Conservation (phyloP, 2,329 filamentous ascomycete species). For the Emericellopsis cladophorae region DNA sequence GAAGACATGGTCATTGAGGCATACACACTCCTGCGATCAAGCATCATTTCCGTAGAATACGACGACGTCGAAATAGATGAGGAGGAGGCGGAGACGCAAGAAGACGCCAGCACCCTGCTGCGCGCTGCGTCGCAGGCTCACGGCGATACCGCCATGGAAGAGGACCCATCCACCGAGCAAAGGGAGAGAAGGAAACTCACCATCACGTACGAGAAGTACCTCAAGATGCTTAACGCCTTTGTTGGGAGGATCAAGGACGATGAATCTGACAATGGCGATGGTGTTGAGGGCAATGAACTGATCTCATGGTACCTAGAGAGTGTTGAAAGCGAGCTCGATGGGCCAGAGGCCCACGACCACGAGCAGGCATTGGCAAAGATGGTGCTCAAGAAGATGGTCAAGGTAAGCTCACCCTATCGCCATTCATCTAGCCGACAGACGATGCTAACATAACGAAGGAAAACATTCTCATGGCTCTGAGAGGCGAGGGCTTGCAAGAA, state of each 20-base stretch:
- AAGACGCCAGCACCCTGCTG: slow-evolving; percentile 31
- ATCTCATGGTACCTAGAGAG: slow-evolving; percentile 87
- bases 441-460: slow-evolving; percentile 35
- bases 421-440: background rate
- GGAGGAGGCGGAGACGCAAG: slow-evolving; percentile 37
- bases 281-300: slow-evolving; percentile 72
- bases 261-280: slow-evolving; percentile 63
- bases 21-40: slow-evolving; percentile 80
- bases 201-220: slow-evolving; percentile 92
- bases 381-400: slow-evolving; percentile 92
- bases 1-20: slow-evolving; percentile 82
- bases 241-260: slow-evolving; percentile 76
- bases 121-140: slow-evolving; percentile 29
- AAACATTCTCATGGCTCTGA: slow-evolving; percentile 75
- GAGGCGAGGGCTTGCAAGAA: slow-evolving; percentile 44
- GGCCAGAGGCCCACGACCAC: slow-evolving; percentile 66
- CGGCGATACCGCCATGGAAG: slow-evolving; percentile 30
- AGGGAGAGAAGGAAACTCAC: slow-evolving; percentile 54
- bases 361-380: slow-evolving; percentile 66
- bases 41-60: slow-evolving; percentile 95
- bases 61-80: slow-evolving; percentile 94
- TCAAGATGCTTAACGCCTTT: slow-evolving; percentile 76
- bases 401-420: slow-evolving; percentile 43
- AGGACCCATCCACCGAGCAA: slow-evolving; percentile 13
- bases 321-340: slow-evolving; percentile 70